Base-by-base conservation (phyloP, 495 filamentous ascomycete genomes). In the Trichocladium antarcticum region DNA sequence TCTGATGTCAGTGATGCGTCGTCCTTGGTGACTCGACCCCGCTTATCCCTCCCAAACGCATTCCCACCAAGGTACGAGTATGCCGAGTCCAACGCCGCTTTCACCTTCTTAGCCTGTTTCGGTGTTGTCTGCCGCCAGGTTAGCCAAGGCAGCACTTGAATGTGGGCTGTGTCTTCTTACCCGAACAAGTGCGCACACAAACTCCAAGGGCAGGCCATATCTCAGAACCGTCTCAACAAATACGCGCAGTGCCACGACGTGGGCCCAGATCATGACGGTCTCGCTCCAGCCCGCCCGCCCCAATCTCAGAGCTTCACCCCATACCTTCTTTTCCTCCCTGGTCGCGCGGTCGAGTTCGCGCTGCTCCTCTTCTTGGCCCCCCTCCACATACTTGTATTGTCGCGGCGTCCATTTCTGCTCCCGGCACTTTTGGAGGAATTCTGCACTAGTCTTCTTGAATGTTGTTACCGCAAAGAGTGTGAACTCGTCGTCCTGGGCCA, bases 171-270 rank as follows among this genome's bases (percentile, higher is more conserved):
- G 24, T 3, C 24, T 27, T 27, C 80, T 55, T 79, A 96, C 90
- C 80, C 82, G 76, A 44, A 96, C 69, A 41, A 96, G 68, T 42
- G 79, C 87, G 54, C 80, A 85, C 38, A 94, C 82, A 70, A 87
- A 96, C 57, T 87, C 81, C 56, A 94, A 64, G 28, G 92, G 92
- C 52, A 98, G 62, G 6, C 92, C 92, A 64, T 97, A 98, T 52
- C 92, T 77, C 61, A 97, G 70, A 16, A 97, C 89, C 10, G 89
- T 95, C 74, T 98, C 92, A 16, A 98, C 92, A 65, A 96, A 98
- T 32, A 98, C 89, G 37, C 92, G 74, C 53, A 98, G 70, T 5
- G 89, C 83, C 61, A 96, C 72, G 14, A 92, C 85, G 64, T 97
- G 93, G 10, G 89, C 72, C 89, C 87, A 93, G 47, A 88, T 82